These are phyloP conservation scores for Saccharomycodes ludwigii DNA, from an alignment of 805 yeast species.

Conservation along the genomic window DNA sequence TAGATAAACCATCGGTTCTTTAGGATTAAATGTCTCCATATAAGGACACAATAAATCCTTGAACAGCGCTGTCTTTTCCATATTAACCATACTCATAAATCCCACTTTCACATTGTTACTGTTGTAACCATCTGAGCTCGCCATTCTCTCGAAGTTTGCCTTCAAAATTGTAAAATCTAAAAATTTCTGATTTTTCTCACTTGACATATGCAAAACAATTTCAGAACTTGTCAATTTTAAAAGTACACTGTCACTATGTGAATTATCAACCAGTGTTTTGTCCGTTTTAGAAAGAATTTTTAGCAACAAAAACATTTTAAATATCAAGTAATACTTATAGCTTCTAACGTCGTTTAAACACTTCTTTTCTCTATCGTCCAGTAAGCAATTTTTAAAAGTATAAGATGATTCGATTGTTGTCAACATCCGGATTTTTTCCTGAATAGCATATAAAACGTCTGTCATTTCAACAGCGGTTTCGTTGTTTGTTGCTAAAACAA, in stretches of 20 bases:
- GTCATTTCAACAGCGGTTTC: constrained; percentile 42
- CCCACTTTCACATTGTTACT: constrained; percentile 45
- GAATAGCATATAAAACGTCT: constrained; percentile 35
- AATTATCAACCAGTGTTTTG: no score
- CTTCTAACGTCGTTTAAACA: constrained; percentile 31
- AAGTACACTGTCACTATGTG: no score
- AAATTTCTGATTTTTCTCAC: constrained; percentile 47
- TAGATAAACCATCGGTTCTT: constrained; percentile 29
- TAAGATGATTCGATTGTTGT: constrained; percentile 33
- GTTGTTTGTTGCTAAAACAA: constrained; percentile 60
- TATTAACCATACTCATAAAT: constrained; percentile 57
- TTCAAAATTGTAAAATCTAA: constrained; percentile 57
- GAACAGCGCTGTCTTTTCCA: constrained; percentile 42
- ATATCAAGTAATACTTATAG: no score
- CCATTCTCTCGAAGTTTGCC: constrained; percentile 48
- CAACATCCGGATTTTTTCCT: constrained; percentile 32
- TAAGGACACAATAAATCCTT: constrained; percentile 61
- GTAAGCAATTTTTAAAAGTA: constrained; percentile 33
- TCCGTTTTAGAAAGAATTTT: no score
- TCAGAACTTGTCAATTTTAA: no score
- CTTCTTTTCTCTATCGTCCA: constrained; percentile 37
- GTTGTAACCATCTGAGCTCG: constrained; percentile 55
- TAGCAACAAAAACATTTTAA: no score
- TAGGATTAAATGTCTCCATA: constrained; percentile 11
- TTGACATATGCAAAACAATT: constrained; percentile 57